Evolutionary conservation across 78 protist species (phyloP).

Genomic region (Dictyostelium intermedium): DNA sequence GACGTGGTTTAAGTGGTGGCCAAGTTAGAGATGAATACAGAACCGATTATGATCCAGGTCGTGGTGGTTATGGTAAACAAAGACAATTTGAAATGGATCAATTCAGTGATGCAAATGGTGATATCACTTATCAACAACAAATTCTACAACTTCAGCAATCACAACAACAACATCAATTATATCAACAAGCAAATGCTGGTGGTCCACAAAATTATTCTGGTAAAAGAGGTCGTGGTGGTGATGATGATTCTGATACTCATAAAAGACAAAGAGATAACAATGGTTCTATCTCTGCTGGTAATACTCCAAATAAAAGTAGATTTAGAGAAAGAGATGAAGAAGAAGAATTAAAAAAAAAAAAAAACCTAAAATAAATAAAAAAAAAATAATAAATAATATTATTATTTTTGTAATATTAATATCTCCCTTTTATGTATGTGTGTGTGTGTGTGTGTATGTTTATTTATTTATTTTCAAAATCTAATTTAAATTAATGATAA

Average conservation of each 20-base stretch:
- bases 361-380: neutral
- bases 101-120: neutral
- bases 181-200: neutral
- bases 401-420: neutral
- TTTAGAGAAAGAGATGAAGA: conserved; percentile 65
- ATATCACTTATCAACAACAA: neutral
- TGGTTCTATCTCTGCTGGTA: neutral
- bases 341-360: neutral
- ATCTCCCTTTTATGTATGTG: no score
- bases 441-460: no score
- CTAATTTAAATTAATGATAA: no score
- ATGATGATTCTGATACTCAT: neutral
- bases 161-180: conserved; percentile 11
- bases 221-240: conserved; percentile 45
- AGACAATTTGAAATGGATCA: conserved; percentile 23
- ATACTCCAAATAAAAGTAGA: conserved; percentile 21
- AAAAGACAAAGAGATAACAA: conserved; percentile 28
- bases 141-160: conserved; percentile 1
- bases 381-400: neutral
- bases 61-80: conserved; percentile 88
- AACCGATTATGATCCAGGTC: conserved; percentile 83
- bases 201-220: conserved; percentile 1
- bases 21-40: conserved; percentile 94
- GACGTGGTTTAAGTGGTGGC: conserved; percentile 92
- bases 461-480: neutral